Percentiles rank a stretch among this genome's conserved stretches.
These are phyloP conservation scores for Eucalyptus caleyi DNA, from an alignment of 345 rosid species.

Conservation along the genomic window DNA sequence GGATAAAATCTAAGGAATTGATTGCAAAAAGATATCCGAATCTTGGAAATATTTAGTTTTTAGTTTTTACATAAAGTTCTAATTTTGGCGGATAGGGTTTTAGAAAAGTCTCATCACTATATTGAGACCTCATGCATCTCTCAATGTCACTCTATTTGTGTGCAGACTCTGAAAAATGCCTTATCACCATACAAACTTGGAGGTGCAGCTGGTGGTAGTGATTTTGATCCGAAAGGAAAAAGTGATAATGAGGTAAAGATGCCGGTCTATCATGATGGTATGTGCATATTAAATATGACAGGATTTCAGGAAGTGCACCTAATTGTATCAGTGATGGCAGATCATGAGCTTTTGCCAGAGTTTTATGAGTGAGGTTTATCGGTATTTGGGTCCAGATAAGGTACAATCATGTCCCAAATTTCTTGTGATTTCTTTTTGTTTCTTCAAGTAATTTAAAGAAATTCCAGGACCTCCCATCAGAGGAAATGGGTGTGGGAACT, in stretches of 20 bases:
- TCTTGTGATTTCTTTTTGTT: neutral
- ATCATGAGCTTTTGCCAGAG: slow-evolving; percentile 99
- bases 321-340: slow-evolving; percentile 41
- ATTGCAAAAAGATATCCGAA: neutral
- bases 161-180: slow-evolving; percentile 92
- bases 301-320: slow-evolving; percentile 8
- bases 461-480: slow-evolving; percentile 88
- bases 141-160: neutral
- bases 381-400: slow-evolving; percentile 91
- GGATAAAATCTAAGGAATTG: neutral
- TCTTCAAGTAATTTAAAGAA: neutral
- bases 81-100: neutral
- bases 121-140: neutral
- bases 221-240: slow-evolving; percentile 98
- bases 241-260: slow-evolving; percentile 84
- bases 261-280: neutral
- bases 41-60: neutral
- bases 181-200: slow-evolving; percentile 93
- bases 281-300: neutral
- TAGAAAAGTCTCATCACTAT: neutral
- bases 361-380: slow-evolving; percentile 88
- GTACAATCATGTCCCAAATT: slow-evolving; percentile 13
- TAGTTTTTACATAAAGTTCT: neutral
- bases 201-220: slow-evolving; percentile 99
- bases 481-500: slow-evolving; percentile 97